Percentiles rank a stretch among this genome's conserved stretches.
Evolutionary conservation across 495 filamentous ascomycete species (phyloP).

Genomic region (Thermothielavioides terrestris): DNA sequence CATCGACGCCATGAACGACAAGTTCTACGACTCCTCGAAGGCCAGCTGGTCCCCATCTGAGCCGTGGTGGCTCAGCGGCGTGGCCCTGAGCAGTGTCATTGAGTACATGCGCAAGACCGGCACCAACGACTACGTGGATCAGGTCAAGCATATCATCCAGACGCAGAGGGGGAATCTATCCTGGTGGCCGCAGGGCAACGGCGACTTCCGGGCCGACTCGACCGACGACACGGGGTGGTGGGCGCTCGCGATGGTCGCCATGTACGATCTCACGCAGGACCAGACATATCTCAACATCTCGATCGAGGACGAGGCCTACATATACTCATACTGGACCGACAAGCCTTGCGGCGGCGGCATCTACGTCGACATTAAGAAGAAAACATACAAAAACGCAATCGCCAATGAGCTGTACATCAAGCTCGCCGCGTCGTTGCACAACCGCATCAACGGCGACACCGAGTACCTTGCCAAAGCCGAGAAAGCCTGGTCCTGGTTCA

Average conservation of each 20-base stretch:
- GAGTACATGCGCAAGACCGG: slow-evolving; percentile 33
- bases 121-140: slow-evolving; percentile 23
- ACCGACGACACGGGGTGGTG: slow-evolving; percentile 67
- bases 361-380: slow-evolving; percentile 50
- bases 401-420: slow-evolving; percentile 63
- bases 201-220: slow-evolving; percentile 45
- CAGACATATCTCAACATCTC: slow-evolving; percentile 45
- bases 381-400: slow-evolving; percentile 56
- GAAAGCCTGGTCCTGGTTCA: slow-evolving; percentile 59
- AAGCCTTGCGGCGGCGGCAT: slow-evolving; percentile 48
- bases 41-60: slow-evolving; percentile 29
- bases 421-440: slow-evolving; percentile 56
- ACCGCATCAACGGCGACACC: slow-evolving; percentile 43
- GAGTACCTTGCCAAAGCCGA: slow-evolving; percentile 47
- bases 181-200: slow-evolving; percentile 33
- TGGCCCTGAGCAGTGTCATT: slow-evolving; percentile 30
- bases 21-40: slow-evolving; percentile 25
- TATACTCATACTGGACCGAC: slow-evolving; percentile 49
- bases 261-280: slow-evolving; percentile 52
- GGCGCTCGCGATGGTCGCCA: slow-evolving; percentile 54
- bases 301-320: slow-evolving; percentile 47
- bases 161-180: slow-evolving; percentile 25
- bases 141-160: slow-evolving; percentile 27
- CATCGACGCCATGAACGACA: slow-evolving; percentile 32
- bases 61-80: slow-evolving; percentile 37